Base-by-base conservation (phyloP, 768 basidiomycete species). In the Suillus decipiens region DNA sequence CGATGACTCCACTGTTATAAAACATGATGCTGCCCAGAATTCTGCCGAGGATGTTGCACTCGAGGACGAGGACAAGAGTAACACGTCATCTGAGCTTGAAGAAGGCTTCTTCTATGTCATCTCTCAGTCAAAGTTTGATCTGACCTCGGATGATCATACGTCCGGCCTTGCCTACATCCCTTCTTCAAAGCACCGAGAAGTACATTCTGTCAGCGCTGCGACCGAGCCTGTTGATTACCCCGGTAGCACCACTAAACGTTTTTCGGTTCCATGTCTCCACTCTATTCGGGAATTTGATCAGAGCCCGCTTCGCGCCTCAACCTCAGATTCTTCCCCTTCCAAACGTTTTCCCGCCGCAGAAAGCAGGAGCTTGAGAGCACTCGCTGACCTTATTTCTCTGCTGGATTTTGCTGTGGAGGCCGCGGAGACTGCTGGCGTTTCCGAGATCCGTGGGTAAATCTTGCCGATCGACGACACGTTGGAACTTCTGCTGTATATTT, bases 251-350 rank as follows among this genome's bases (percentile, higher is more conserved):
- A 17, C 36, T 24, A 56, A 28, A 39, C 24, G 37, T 39, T 56
- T 56, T 24, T 56, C 55, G 14, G 37, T 56, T n/a, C 55, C 55
- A 28, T 39, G 37, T 28, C 36, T 39, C 8, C 24, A 24, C 4
- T 56, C 24, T 1, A 8, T 28, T 22, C 55, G 15, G 24, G 15
- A 39, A 24, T 56, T 60, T 63, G 64, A 62, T 1, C 8, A 59
- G 33, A 56, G n/a, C 41, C 63, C 70, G 47, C 4, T 70, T 48
- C 63, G 64, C 45, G 66, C 69, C 2, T 41, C 68, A 3, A 69
- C 45, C 12, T 72, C 72, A 14, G 60, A 70, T 11, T 74, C 74
- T 42, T 72, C 74, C 33, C 60, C 74, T 61, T 61, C 73, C 4
- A 71, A 75, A 51, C 66, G 70, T 60, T 69, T 75, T 50, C 22